A percentile compares a stretch with the other conserved stretches of the same genome.
These are phyloP conservation scores for Fusarium tricinctum DNA, from an alignment of 2,329 filamentous ascomycete genomes.

Conservation along the genomic window DNA sequence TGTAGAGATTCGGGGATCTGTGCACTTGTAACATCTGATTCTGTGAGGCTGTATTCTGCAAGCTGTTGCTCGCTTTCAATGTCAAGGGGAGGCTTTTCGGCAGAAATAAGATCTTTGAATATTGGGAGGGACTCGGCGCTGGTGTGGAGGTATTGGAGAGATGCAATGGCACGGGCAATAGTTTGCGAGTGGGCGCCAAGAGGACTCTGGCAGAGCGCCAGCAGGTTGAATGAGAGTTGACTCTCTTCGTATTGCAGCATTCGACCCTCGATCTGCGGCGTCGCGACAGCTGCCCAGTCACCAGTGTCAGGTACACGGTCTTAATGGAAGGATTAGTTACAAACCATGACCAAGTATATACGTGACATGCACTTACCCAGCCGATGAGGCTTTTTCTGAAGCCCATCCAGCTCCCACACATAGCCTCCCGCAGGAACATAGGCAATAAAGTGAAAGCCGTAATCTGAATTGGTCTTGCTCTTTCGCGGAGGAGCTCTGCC, in stretches of 20 bases:
- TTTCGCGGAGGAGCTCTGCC: slow-evolving; percentile 49
- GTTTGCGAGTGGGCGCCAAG: slow-evolving; percentile 63
- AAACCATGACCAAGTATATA: not conserved
- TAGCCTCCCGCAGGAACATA: slow-evolving; percentile 82
- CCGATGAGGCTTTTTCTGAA: slow-evolving; percentile 75
- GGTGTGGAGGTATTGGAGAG: slow-evolving; percentile 56
- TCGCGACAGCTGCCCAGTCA: slow-evolving; percentile 77
- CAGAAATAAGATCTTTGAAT: slow-evolving; percentile 45
- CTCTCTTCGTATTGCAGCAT: slow-evolving; percentile 77
- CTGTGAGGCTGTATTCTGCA: slow-evolving; percentile 51
- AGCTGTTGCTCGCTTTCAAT: slow-evolving; percentile 46
- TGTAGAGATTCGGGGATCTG: slow-evolving; percentile 34
- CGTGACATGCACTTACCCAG: slow-evolving; percentile 49
- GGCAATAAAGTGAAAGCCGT: slow-evolving; percentile 88
- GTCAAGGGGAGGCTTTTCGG: slow-evolving; percentile 43
- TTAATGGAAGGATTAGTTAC: slow-evolving; percentile 25
- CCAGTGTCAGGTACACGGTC: slow-evolving; percentile 29
- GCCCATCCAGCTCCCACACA: slow-evolving; percentile 91
- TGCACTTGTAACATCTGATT: slow-evolving; percentile 45
- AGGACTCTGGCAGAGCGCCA: slow-evolving; percentile 80
- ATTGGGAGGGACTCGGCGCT: slow-evolving; percentile 44
- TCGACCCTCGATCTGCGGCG: slow-evolving; percentile 73
- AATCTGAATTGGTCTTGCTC: slow-evolving; percentile 66
- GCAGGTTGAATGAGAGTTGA: slow-evolving; percentile 80
- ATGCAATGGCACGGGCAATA: slow-evolving; percentile 60